A percentile compares a stretch with the other conserved stretches of the same genome.
Evolutionary conservation across 1,284 basidiomycete genomes (phyloP).

Genomic region (Apiotrichum veenhuisii): DNA sequence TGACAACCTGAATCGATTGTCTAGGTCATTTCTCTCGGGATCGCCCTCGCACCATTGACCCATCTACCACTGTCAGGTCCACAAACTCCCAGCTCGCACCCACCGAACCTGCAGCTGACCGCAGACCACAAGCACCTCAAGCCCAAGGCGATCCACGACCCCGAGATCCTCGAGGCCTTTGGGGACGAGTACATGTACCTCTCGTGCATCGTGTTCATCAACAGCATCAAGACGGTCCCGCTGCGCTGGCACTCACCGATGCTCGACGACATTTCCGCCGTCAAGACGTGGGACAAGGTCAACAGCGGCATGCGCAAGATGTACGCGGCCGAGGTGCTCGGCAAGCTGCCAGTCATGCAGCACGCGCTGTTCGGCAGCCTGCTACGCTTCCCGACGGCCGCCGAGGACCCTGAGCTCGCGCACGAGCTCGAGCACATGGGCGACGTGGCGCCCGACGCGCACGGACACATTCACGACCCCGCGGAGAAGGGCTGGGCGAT

Average conservation of each 20-base stretch:
- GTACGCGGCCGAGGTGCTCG: conserved; percentile 92
- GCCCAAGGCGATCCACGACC: conserved; percentile 88
- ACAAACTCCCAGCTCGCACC: too few species aligned
- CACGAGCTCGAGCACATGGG: conserved; percentile 49
- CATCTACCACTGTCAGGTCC: too few species aligned
- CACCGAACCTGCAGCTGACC: too few species aligned
- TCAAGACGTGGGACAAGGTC: conserved; percentile 96
- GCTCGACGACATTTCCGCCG: conserved; percentile 96
- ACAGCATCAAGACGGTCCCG: conserved; percentile 93
- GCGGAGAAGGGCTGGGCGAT: conserved; percentile 65
- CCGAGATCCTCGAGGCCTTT: conserved; percentile 90
- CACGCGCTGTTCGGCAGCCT: conserved; percentile 92
- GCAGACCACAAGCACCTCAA: conserved; percentile 81
- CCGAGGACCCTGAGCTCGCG: conserved; percentile 47
- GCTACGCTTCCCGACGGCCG: conserved; percentile 58
- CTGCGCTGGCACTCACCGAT: conserved; percentile 98
- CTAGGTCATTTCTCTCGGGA: too few species aligned
- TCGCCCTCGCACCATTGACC: neutral
- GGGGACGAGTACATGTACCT: conserved; percentile 94
- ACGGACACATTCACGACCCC: conserved; percentile 60
- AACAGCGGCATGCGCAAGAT: conserved; percentile 98
- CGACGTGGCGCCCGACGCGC: conserved; percentile 54
- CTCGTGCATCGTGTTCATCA: conserved; percentile 93
- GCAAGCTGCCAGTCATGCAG: conserved; percentile 92
- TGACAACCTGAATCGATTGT: too few species aligned